Evolutionary conservation across 2,329 filamentous ascomycete genomes (phyloP).

Genomic region (Cladosporium sp.): DNA sequence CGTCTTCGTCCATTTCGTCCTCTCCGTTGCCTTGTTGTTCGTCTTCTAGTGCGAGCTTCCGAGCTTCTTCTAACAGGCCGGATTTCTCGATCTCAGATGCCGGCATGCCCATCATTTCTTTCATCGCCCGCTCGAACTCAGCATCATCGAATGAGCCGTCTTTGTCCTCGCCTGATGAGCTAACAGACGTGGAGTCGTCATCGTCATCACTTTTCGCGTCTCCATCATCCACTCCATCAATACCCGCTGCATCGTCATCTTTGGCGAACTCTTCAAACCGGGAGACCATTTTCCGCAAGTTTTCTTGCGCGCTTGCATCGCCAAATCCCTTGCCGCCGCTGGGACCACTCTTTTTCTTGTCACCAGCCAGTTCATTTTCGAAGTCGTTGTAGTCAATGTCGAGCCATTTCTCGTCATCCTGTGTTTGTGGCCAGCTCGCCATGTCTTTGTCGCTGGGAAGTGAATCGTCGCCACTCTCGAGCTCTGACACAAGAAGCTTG

Average conservation of each 20-base stretch:
- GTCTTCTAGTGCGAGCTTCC: constrained; percentile 34
- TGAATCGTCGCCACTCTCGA: constrained; percentile 63
- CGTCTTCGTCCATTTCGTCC: constrained; percentile 45
- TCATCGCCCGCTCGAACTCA: constrained; percentile 83
- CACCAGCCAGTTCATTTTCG: constrained; percentile 67
- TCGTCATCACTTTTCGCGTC: constrained; percentile 50
- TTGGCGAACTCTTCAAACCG: constrained; percentile 91
- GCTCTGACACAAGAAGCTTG: constrained; percentile 67
- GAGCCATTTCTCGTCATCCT: constrained; percentile 87
- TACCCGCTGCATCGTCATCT: constrained; percentile 78
- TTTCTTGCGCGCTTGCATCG: constrained; percentile 62
- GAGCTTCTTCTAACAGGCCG: constrained; percentile 31
- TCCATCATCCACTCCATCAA: constrained; percentile 64
- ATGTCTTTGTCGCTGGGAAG: constrained; percentile 75
- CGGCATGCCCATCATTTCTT: constrained; percentile 77
- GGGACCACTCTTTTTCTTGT: constrained; percentile 27
- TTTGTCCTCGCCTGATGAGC: constrained; percentile 63
- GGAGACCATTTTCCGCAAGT: constrained; percentile 85
- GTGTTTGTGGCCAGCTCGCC: constrained; percentile 59
- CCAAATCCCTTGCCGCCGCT: constrained; percentile 45
- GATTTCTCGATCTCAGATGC: constrained; percentile 33
- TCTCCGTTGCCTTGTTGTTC: constrained; percentile 38
- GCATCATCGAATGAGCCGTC: constrained; percentile 78
- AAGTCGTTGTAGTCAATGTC: constrained; percentile 89
- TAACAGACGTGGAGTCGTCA: constrained; percentile 36